Evolutionary conservation across 331 rosid genomes (phyloP), one percentile per base, ranked within the genome.

Genomic region (Acacia concinna): DNA sequence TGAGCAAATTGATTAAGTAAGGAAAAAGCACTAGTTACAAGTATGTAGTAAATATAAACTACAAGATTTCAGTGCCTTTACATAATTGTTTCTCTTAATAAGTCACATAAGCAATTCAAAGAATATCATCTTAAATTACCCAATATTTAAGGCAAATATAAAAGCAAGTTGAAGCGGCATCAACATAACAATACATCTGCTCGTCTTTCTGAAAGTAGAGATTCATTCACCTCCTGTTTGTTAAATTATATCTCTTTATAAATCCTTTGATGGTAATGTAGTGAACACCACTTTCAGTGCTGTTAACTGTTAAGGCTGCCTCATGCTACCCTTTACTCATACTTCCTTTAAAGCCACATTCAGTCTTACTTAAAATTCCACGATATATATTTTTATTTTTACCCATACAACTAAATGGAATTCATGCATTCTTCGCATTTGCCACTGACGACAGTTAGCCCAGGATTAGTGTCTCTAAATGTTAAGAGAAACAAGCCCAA

Each of bases 41-140:
- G 27, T 41, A 82, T 59, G 62, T 66, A 70, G 68, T 28, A 84
- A 69, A 80, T 37, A 59, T n/a, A 30, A 74, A 62, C 51, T 57
- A 67, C 21, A 46, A 80, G 73, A 44, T 60, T 40, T 32, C 57
- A 21, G 67, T 47, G 37, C 40, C 74, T 59, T 35, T 18, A 67
- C 15, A 67, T 17, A 72, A 56, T 59, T 71, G 15, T 66, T 23
- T 46, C 38, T 43, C 23, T 59, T 73, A 73, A 78, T 31, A 67
- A 52, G 67, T 43, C 40, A 74, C 44, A 74, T 4, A 8, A 21
- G 56, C 40, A 78, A 54, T 59, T 74, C 76, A 81, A 74, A 52
- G 51, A 43, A 79, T 71, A 51, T 69, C n/a, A 76, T 15, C 41
- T 62, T 21, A 27, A 81, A 54, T 30, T 69, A 71, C 72, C 66